Evolutionary conservation across 768 basidiomycete genomes (phyloP).

Genomic region (Russula dissimulans): DNA sequence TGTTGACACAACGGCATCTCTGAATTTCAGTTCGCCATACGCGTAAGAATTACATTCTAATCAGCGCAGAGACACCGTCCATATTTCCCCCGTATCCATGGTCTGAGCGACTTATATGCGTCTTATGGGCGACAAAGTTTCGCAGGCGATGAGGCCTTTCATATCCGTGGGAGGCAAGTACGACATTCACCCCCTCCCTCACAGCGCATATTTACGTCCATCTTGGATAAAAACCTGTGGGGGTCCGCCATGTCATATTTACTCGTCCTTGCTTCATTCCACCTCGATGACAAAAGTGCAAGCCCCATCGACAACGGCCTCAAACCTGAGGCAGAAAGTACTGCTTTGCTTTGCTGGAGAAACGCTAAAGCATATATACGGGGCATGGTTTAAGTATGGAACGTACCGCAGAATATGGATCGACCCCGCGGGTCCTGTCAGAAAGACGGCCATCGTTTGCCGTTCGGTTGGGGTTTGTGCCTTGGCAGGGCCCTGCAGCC

Average conservation of each 20-base stretch:
- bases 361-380: background rate
- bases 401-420: background rate
- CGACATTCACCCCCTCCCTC: background rate
- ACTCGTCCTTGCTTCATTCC: background rate
- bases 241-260: background rate
- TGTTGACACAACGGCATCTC: background rate
- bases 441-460: background rate
- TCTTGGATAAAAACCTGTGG: background rate
- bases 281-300: background rate
- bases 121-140: background rate
- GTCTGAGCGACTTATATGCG: conserved; percentile 8
- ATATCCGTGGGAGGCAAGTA: conserved; percentile 5
- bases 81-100: conserved; percentile 11
- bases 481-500: background rate
- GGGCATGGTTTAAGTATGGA: background rate
- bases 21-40: background rate
- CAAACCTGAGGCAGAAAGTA: background rate
- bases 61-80: background rate
- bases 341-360: background rate
- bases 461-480: background rate
- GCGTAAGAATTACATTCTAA: background rate
- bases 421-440: background rate
- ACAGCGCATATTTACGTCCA: conserved; percentile 5
- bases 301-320: background rate
- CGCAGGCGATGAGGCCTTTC: background rate